Evolutionary conservation across 2,329 filamentous ascomycete genomes (phyloP).

Genomic region (Arthroderma uncinatum): DNA sequence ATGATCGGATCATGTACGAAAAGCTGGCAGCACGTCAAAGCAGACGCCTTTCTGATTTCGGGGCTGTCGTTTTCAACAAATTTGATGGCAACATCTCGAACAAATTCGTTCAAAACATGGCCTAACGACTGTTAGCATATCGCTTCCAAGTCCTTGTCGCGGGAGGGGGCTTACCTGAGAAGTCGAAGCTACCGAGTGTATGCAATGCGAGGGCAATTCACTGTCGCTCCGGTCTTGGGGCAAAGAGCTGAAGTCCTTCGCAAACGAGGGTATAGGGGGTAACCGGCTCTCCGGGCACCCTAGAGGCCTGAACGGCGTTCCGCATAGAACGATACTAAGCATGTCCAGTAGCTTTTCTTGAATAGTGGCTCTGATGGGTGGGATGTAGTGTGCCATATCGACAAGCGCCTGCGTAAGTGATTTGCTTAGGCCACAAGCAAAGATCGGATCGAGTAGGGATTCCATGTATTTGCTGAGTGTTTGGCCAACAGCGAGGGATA

Average conservation of each 20-base stretch:
- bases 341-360: constrained; percentile 91
- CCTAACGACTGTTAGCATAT: constrained; percentile 32
- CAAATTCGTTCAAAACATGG: constrained; percentile 94
- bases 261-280: constrained; percentile 67
- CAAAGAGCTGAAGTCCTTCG: constrained; percentile 74
- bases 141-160: not conserved
- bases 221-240: constrained; percentile 69
- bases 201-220: constrained; percentile 90
- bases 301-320: constrained; percentile 80
- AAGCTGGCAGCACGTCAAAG: constrained; percentile 92
- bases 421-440: constrained; percentile 86
- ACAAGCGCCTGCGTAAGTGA: constrained; percentile 91
- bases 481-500: constrained; percentile 89
- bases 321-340: constrained; percentile 85
- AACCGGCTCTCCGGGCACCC: constrained; percentile 85
- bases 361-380: constrained; percentile 81
- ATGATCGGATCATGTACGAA: constrained; percentile 96
- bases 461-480: constrained; percentile 98
- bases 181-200: constrained; percentile 96
- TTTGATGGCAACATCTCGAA: constrained; percentile 93
- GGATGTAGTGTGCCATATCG: constrained; percentile 98
- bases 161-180: constrained; percentile 43
- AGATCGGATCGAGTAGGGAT: constrained; percentile 86
- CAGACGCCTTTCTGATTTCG: constrained; percentile 85
- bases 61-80: constrained; percentile 95